Conservation (phyloP, 2,329 filamentous ascomycete genomes). For the Colletotrichum magnum region DNA sequence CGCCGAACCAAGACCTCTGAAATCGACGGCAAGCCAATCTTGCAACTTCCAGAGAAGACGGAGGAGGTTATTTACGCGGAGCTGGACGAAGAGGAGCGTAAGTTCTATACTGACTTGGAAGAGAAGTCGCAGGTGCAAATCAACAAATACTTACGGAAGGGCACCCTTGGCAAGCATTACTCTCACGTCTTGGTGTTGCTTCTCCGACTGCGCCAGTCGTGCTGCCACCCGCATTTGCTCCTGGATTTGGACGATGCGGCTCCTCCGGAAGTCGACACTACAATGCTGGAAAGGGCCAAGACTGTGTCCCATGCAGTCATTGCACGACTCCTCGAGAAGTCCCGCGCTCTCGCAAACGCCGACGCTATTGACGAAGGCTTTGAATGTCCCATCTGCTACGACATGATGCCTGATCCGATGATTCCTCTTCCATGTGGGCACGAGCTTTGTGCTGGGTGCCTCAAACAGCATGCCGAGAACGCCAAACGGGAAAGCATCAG, state of each 20-base stretch:
- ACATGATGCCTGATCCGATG: conserved; percentile 79
- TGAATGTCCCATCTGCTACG: conserved; percentile 87
- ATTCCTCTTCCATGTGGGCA: conserved; percentile 90
- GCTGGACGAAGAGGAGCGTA: conserved; percentile 76
- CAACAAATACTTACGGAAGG: conserved; percentile 81
- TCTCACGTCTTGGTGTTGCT: conserved; percentile 85
- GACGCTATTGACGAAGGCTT: conserved; percentile 64
- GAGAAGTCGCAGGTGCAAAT: conserved; percentile 77
- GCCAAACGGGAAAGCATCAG: conserved; percentile 67
- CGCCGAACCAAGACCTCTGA: conserved; percentile 85
- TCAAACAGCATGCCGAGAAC: conserved; percentile 76
- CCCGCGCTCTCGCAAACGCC: conserved; percentile 46
- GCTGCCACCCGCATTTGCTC: conserved; percentile 82
- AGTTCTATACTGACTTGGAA: conserved; percentile 78
- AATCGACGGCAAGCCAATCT: conserved; percentile 84
- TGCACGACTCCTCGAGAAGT: conserved; percentile 67
- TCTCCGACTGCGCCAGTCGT: conserved; percentile 84
- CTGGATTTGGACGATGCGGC: conserved; percentile 59
- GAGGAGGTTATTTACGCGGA: conserved; percentile 73
- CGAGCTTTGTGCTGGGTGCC: conserved; percentile 82
- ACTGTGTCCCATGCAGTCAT: conserved; percentile 73
- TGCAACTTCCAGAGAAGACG: conserved; percentile 76
- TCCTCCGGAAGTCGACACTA: conserved; percentile 57
- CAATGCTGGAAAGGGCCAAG: conserved; percentile 75
- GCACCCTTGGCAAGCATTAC: conserved; percentile 80